A percentile compares a stretch with the other conserved stretches of the same genome.
Evolutionary conservation across 2,329 filamentous ascomycete species (phyloP).

Genomic region (Calonectria hongkongensis): DNA sequence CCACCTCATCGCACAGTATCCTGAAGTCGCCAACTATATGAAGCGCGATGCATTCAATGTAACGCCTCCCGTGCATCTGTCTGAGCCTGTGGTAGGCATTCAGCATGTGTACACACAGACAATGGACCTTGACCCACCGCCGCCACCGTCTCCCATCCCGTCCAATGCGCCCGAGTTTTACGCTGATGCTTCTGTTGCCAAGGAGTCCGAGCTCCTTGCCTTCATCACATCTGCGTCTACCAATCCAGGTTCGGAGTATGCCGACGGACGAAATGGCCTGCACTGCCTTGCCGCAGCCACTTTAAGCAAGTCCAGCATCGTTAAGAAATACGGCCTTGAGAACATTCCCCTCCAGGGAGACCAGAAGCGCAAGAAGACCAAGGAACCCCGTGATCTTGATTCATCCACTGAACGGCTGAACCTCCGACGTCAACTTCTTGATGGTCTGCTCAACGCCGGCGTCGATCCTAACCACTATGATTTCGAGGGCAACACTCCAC

Average conservation of each 20-base stretch:
- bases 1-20: constrained; percentile 52
- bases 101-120: constrained; percentile 30
- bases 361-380: constrained; percentile 37
- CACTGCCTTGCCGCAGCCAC: constrained; percentile 75
- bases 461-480: constrained; percentile 74
- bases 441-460: constrained; percentile 58
- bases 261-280: constrained; percentile 72
- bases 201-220: constrained; percentile 51
- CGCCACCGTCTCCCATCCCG: constrained; percentile 22
- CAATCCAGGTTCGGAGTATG: constrained; percentile 52
- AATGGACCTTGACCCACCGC: constrained; percentile 53
- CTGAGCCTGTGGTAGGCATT: constrained; percentile 36
- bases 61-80: constrained; percentile 52
- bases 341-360: constrained; percentile 38
- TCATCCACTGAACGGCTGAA: constrained; percentile 58
- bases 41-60: constrained; percentile 71
- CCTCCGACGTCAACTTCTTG: constrained; percentile 53
- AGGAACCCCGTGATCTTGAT: constrained; percentile 53
- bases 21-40: constrained; percentile 55
- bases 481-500: constrained; percentile 69
- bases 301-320: constrained; percentile 63
- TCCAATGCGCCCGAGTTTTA: constrained; percentile 29
- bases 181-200: constrained; percentile 32
- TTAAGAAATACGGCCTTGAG: constrained; percentile 57
- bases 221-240: constrained; percentile 44